These are phyloP conservation scores for Galerina sulciceps DNA, from an alignment of 768 basidiomycete genomes.

Conservation along the genomic window DNA sequence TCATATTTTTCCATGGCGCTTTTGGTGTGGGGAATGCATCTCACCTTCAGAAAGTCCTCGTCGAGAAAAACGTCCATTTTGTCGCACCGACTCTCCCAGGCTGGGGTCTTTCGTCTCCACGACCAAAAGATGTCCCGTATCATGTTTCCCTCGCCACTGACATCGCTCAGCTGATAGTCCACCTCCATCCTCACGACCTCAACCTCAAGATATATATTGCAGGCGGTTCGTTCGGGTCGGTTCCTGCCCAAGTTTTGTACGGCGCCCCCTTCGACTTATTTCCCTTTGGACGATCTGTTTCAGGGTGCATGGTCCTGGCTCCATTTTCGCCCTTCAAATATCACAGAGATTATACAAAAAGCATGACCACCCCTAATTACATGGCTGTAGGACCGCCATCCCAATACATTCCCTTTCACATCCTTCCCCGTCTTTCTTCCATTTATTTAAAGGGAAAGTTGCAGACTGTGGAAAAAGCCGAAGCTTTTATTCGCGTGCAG, in stretches of 20 bases:
- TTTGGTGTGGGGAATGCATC: constrained; percentile 54
- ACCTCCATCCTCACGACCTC: constrained; percentile 48
- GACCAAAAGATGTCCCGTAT: constrained; percentile 37
- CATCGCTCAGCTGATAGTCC: constrained; percentile 48
- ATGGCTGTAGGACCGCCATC: constrained; percentile 49
- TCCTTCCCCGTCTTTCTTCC: constrained; percentile 36
- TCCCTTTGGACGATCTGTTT: constrained; percentile 49
- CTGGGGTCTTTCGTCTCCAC: constrained; percentile 58
- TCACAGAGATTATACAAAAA: constrained; percentile 48
- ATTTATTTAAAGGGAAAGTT: constrained; percentile 37
- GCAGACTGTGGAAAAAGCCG: constrained; percentile 41
- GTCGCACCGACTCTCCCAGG: constrained; percentile 60
- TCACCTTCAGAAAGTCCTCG: constrained; percentile 33
- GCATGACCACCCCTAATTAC: constrained; percentile 52
- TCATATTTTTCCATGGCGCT: constrained; percentile 61
- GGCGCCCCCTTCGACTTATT: constrained; percentile 54
- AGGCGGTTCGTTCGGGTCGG: constrained; percentile 59
- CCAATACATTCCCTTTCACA: constrained; percentile 43
- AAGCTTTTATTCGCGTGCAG: constrained; percentile 39
- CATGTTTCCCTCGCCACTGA: constrained; percentile 45
- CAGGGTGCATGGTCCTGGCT: constrained; percentile 50
- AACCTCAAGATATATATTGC: constrained; percentile 51
- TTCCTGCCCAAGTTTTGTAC: constrained; percentile 60
- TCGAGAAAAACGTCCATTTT: constrained; percentile 45
- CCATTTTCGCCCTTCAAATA: constrained; percentile 51